Conservation (phyloP, 805 yeast genomes). For the Saturnispora saitoi region DNA sequence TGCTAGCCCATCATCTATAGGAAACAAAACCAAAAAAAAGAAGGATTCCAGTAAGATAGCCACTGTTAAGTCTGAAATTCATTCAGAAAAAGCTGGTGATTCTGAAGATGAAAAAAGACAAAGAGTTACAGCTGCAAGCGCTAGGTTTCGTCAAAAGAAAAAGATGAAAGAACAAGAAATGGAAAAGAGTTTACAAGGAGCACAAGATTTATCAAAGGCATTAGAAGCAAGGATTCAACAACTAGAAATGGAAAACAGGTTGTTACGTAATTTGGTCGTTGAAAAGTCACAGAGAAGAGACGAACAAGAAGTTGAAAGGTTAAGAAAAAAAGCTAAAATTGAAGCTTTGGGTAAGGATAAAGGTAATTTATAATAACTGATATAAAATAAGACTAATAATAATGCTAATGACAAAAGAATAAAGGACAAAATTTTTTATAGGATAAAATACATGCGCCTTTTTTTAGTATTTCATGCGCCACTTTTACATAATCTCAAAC, state of each 20-base stretch:
- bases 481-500: not conserved
- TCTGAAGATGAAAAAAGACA: slow-evolving; percentile 63
- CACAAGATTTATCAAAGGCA: slow-evolving; percentile 55
- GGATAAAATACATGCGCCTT: too few relatives aligned
- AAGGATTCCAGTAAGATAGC: not conserved
- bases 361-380: not conserved
- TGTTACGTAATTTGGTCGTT: slow-evolving; percentile 73
- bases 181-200: slow-evolving; percentile 66
- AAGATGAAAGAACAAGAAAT: slow-evolving; percentile 87
- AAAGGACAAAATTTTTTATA: too few relatives aligned
- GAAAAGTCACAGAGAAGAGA: slow-evolving; percentile 62
- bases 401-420: not conserved
- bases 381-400: not conserved
- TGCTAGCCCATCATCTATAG: not conserved
- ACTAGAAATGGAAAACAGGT: slow-evolving; percentile 85
- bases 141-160: slow-evolving; percentile 87
- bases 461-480: not conserved
- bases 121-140: slow-evolving; percentile 90
- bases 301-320: slow-evolving; percentile 42
- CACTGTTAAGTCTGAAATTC: not conserved
- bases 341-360: slow-evolving; percentile 1
- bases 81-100: slow-evolving; percentile 2
- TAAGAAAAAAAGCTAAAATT: slow-evolving; percentile 38
- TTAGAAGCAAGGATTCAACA: slow-evolving; percentile 73
- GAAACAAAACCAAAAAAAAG: not conserved